Evolutionary conservation across 495 filamentous ascomycete species (phyloP).

Genomic region (Aspergillus ostianus): DNA sequence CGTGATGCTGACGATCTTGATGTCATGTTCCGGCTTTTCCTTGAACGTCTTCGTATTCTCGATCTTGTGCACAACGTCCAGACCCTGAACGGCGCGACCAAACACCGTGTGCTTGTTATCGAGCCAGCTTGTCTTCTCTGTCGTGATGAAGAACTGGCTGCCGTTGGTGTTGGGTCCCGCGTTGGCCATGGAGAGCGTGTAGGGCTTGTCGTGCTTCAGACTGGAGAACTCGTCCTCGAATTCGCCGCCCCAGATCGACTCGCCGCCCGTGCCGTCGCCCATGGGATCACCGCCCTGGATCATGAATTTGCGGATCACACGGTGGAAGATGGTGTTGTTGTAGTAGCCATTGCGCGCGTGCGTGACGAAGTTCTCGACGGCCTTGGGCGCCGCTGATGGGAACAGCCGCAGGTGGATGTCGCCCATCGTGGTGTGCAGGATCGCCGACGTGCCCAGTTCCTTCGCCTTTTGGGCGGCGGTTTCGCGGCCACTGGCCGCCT

Average conservation of each 20-base stretch:
- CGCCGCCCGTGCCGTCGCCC: constrained; percentile 92
- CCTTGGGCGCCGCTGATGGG: constrained; percentile 87
- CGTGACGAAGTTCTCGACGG: constrained; percentile 98
- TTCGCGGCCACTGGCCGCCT: constrained; percentile 33
- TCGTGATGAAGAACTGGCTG: constrained; percentile 98
- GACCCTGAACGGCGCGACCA: constrained; percentile 79
- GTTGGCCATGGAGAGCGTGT: constrained; percentile 96
- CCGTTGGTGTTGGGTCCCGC: constrained; percentile 78
- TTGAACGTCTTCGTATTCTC: constrained; percentile 90
- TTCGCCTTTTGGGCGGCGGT: constrained; percentile 54
- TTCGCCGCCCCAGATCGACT: constrained; percentile 94
- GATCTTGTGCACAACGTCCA: constrained; percentile 96
- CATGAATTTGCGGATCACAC: constrained; percentile 98
- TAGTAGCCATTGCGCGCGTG: constrained; percentile 89
- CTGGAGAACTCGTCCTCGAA: constrained; percentile 95
- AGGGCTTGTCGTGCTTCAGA: constrained; percentile 91
- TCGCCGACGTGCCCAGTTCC: constrained; percentile 73
- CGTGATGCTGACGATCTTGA: constrained; percentile 90
- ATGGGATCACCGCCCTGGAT: constrained; percentile 89
- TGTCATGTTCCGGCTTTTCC: constrained; percentile 94
- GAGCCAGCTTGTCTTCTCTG: constrained; percentile 94
- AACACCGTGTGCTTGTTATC: constrained; percentile 97
- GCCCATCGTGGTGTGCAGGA: constrained; percentile 89
- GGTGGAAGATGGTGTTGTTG: constrained; percentile 96
- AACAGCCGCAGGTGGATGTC: constrained; percentile 95